Evolutionary conservation across 2,329 filamentous ascomycete genomes (phyloP).

Genomic region (Didymellaceae sp.): DNA sequence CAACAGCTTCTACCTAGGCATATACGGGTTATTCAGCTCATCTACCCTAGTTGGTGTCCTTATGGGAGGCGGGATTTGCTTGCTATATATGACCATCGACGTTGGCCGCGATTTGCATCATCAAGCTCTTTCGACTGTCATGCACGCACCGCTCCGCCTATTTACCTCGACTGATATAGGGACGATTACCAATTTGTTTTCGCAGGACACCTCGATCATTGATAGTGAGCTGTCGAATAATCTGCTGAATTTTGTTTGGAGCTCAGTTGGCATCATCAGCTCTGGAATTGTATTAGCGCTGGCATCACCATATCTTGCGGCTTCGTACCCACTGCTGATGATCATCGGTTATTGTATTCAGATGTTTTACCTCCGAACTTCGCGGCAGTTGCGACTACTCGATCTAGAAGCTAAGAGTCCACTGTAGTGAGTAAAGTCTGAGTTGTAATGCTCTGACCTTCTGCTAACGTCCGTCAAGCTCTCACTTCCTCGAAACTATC

Average conservation of each 20-base stretch:
- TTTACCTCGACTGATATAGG: conserved; percentile 5
- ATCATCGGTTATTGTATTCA: conserved; percentile 35
- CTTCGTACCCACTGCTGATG: conserved; percentile 42
- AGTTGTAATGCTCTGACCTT: background rate
- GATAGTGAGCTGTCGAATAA: conserved; percentile 13
- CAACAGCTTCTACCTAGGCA: conserved; percentile 2
- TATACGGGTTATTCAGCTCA: background rate
- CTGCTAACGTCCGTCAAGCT: conserved; percentile 12
- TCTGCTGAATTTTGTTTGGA: conserved; percentile 5
- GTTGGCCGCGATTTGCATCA: conserved; percentile 4
- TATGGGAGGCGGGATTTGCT: background rate
- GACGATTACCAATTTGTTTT: conserved; percentile 12
- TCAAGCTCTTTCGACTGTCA: background rate
- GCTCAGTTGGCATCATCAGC: conserved; percentile 24
- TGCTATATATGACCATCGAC: background rate
- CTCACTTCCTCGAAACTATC: conserved; percentile 57
- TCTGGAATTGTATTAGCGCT: conserved; percentile 40
- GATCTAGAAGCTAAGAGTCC: conserved; percentile 58
- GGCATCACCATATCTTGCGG: conserved; percentile 42
- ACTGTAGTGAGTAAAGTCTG: conserved; percentile 41
- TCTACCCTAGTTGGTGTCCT: background rate
- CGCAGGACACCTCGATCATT: conserved; percentile 19
- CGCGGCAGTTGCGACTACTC: conserved; percentile 55
- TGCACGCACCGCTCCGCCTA: conserved; percentile 3
- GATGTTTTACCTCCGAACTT: conserved; percentile 52